Base-by-base conservation (phyloP, 768 basidiomycete species). In the Termitomyces sp. region DNA sequence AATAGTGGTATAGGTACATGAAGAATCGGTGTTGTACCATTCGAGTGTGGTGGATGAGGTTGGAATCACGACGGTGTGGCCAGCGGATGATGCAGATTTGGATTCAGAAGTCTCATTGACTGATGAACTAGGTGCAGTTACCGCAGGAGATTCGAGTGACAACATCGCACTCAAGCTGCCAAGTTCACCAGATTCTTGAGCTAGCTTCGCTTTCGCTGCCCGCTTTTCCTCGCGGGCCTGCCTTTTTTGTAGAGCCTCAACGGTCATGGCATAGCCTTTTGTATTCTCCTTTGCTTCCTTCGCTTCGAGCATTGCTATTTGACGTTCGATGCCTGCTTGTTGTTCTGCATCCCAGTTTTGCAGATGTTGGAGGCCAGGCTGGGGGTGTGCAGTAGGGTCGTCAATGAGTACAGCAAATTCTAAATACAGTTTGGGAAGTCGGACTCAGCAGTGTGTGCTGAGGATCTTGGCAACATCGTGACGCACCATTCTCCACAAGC, bases 371-470 rank as follows among this genome's bases (percentile, higher is more conserved):
- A 71, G 31, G 4, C 75, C 73, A 1, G 87, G 86, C 29, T 73
- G 68, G 34, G 63, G 75, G 69, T 85, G 86, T 1, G 87, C 84
- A 11, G 60, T 70, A 17, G 75, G 75, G 61, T 97, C 89, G 66
- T 95, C 85, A 21, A 96, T 74, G 8, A 98, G 75, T 25, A 87
- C 77, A 4, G 90, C 94, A 14, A 89, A 72, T 32, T 84, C 95
- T 97, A 65, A 19, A 53, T 48, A 57, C 53, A 38, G 17, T 27
- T 50, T 1, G 10, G 46, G 58, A 53, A 60, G 63, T 55, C 63
- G 45, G 14, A 19, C 37, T 44, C 56, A 49, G 21, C 14, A 0
- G 14, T 37, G 53, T 12, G 49, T 54, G 52, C 58, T 58, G 59
- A 53, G 58, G 38, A 29, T 29, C 34, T 46, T 16, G 14, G 19